Evolutionary conservation across 805 yeast genomes (phyloP), one percentile per base, ranked within the genome.

Genomic region (Komagataella pastoris): DNA sequence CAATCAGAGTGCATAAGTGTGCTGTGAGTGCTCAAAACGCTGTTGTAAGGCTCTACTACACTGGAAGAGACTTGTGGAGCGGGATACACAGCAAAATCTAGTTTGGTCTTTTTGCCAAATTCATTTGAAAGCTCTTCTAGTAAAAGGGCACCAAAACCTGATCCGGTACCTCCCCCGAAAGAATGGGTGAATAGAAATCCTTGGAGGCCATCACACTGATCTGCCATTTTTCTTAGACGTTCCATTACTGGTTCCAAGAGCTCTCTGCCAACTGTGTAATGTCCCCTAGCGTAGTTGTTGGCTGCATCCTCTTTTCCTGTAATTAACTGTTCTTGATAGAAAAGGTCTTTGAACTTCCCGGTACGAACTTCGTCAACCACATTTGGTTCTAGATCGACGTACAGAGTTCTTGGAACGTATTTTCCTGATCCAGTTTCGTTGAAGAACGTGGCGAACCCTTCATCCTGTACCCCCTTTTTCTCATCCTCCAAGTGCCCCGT

Each of bases 301-400:
- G 96, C 95, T 44, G 96, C 96, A 70, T 88, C 96, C 72, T 88
- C 96, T 69, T 88, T 88, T 66, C 96, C 96, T 53, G 84, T 80
- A 64, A 88, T 85, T 64, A 88, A 79, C 71, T 85, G 95, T 68
- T 88, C 96, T 54, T 96, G 96, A 66, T 88, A 96, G 76, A 88
- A 88, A 61, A 88, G 78, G 63, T 86, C 88, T 61, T 80, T 81
- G 75, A 85, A 88, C 52, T 76, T 71, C 59, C 96, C 96, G 47
- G 88, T 85, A 67, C 95, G 85, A 51, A 88, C 93, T 74, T 88
- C 95, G 66, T 88, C 96, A 59, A 88, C 81, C 51, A 88, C 96
- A 64, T 86, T 88, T 58, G 96, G 96, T 70, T 88, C 96, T 64
- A 88, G 78, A 72, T 88, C 96, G 48, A 88, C 95, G 68, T 88